Conservation (phyloP, 495 filamentous ascomycete genomes). For the Penicillium cinerascens region DNA sequence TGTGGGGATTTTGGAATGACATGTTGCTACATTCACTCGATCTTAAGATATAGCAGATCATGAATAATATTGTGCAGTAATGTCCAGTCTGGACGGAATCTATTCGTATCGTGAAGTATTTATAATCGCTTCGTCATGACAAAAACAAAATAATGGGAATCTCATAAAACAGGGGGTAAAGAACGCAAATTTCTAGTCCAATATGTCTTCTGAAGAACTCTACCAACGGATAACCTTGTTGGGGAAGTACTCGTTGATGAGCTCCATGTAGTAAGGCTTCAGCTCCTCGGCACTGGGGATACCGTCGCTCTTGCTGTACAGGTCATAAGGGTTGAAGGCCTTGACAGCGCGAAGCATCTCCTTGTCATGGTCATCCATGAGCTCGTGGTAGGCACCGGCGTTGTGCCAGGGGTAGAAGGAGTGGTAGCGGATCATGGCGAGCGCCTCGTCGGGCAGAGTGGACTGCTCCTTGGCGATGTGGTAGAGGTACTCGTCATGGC, state of each 20-base stretch:
- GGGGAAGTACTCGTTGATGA: conserved; percentile 85
- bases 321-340: conserved; percentile 87
- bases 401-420: conserved; percentile 89
- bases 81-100: neutral
- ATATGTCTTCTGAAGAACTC: conserved; percentile 2
- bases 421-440: conserved; percentile 90
- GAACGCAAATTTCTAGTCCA: conserved; percentile 4
- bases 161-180: conserved; percentile 1
- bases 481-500: conserved; percentile 90
- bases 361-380: conserved; percentile 80
- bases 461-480: conserved; percentile 77
- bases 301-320: conserved; percentile 89
- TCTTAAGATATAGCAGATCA: no score
- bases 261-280: conserved; percentile 75
- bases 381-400: conserved; percentile 68
- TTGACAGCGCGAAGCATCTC: conserved; percentile 73
- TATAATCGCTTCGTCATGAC: conserved; percentile 7
- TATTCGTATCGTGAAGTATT: neutral
- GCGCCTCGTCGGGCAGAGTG: conserved; percentile 69
- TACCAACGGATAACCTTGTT: conserved; percentile 75
- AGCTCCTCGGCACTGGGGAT: conserved; percentile 66
- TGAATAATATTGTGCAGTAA: no score
- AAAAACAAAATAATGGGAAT: conserved; percentile 15
- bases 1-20: no score
- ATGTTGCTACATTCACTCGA: no score